Percentiles rank a stretch among this genome's conserved stretches.
Evolutionary conservation across 1,284 basidiomycete species (phyloP).

Genomic region (Boletellus dicymbophilus): DNA sequence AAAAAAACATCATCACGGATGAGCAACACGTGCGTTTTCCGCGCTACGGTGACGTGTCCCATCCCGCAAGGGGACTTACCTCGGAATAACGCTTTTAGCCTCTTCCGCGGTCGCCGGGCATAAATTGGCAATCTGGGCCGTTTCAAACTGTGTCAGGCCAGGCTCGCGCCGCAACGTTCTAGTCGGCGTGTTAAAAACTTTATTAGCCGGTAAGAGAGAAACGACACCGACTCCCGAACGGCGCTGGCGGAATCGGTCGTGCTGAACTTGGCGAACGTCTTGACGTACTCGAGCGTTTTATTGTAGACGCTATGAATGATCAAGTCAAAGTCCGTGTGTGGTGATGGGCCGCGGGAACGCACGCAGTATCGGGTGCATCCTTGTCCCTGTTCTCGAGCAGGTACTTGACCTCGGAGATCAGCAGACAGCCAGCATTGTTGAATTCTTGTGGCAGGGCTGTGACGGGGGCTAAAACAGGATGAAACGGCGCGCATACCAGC

Average conservation of each 20-base stretch:
- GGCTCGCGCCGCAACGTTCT: conserved; percentile 77
- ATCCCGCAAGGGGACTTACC: conserved; percentile 48
- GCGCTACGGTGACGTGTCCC: too few relatives aligned
- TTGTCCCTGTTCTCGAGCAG: conserved; percentile 85
- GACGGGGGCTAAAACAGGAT: not conserved
- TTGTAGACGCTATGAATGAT: conserved; percentile 72
- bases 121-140: conserved; percentile 89
- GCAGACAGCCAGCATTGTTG: conserved; percentile 86
- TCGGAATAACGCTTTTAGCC: conserved; percentile 89
- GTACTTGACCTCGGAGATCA: conserved; percentile 91
- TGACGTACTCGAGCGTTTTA: conserved; percentile 91
- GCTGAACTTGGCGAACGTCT: conserved; percentile 88
- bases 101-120: conserved; percentile 89
- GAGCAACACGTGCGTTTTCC: not conserved
- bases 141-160: conserved; percentile 86
- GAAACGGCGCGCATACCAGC: conserved; percentile 36
- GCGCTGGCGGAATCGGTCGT: conserved; percentile 85
- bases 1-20: too few relatives aligned
- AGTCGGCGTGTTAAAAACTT: not conserved
- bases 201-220: not conserved
- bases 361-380: conserved; percentile 77
- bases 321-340: too few relatives aligned
- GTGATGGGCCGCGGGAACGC: not conserved
- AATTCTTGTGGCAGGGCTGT: conserved; percentile 58
- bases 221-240: conserved; percentile 71